Evolutionary conservation across 768 basidiomycete species (phyloP).

Genomic region (Xerocomellus chrysenteron): DNA sequence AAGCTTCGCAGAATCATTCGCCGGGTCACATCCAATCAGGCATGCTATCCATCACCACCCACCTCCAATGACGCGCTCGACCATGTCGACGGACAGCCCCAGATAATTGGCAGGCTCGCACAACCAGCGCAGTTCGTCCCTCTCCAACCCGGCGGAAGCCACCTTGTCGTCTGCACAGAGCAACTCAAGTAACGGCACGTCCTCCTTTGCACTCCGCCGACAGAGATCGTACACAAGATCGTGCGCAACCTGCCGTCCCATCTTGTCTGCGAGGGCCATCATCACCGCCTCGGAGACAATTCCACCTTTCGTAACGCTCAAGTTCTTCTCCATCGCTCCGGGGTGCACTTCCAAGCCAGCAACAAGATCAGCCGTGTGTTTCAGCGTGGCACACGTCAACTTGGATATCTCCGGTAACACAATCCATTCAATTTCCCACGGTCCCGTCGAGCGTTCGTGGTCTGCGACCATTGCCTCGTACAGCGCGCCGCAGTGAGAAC

Average conservation of each 20-base stretch:
- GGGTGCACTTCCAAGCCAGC: conserved; percentile 42
- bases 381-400: conserved; percentile 40
- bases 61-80: no score
- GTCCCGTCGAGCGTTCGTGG: conserved; percentile 48
- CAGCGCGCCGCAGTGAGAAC: conserved; percentile 38
- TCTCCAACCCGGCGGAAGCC: conserved; percentile 21
- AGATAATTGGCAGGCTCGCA: conserved; percentile 42
- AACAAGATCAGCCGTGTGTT: conserved; percentile 37
- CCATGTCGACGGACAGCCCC: conserved; percentile 30
- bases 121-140: conserved; percentile 29
- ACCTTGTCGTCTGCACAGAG: conserved; percentile 32
- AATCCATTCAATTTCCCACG: conserved; percentile 54
- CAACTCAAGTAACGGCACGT: conserved; percentile 33
- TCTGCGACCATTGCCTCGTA: conserved; percentile 50
- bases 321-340: conserved; percentile 40
- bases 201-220: conserved; percentile 26
- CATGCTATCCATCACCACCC: no score
- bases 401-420: conserved; percentile 45
- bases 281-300: conserved; percentile 48
- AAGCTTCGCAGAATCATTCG: conserved; percentile 3
- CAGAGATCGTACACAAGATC: conserved; percentile 46
- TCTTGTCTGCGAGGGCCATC: conserved; percentile 43
- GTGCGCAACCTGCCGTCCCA: conserved; percentile 47
- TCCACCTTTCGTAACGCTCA: conserved; percentile 39
- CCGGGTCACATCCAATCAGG: no score